Percentiles rank a stretch among this genome's conserved stretches.
Evolutionary conservation across 768 basidiomycete genomes (phyloP).

Genomic region (Hygrocybe coccinea): DNA sequence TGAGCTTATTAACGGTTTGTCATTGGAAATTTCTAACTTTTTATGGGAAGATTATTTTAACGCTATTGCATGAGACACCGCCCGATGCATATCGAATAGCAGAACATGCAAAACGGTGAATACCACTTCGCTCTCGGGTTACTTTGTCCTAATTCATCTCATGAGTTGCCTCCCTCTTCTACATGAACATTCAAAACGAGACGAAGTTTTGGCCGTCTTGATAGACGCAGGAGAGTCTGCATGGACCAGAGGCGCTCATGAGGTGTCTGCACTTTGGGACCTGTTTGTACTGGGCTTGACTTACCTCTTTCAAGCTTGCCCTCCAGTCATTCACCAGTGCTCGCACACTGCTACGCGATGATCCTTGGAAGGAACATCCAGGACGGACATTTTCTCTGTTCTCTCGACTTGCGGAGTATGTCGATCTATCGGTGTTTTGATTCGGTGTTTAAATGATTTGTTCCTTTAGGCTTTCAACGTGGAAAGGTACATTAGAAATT

Average conservation of each 20-base stretch:
- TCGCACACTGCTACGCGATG: slow-evolving; percentile 45
- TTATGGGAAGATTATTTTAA: slow-evolving; percentile 54
- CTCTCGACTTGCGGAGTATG: slow-evolving; percentile 59
- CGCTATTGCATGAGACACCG: slow-evolving; percentile 61
- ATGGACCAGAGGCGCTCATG: slow-evolving; percentile 68
- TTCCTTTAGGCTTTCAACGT: slow-evolving; percentile 48
- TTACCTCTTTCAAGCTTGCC: slow-evolving; percentile 43
- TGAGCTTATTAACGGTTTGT: slow-evolving; percentile 22
- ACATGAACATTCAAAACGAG: slow-evolving; percentile 55
- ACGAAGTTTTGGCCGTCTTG: slow-evolving; percentile 54
- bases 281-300: background rate
- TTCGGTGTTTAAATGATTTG: background rate
- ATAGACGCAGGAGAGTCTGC: slow-evolving; percentile 69
- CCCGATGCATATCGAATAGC: slow-evolving; percentile 65
- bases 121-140: background rate
- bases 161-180: slow-evolving; percentile 58
- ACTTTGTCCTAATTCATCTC: background rate
- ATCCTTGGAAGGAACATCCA: slow-evolving; percentile 51
- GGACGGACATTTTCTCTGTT: slow-evolving; percentile 48
- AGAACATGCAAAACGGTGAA: slow-evolving; percentile 61
- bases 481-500: slow-evolving; percentile 45
- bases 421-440: slow-evolving; percentile 8
- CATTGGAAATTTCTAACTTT: background rate
- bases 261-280: slow-evolving; percentile 37
- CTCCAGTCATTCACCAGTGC: slow-evolving; percentile 60